Base-by-base conservation (phyloP, 2,329 filamentous ascomycete genomes). In the Aspergillus vadensis region DNA sequence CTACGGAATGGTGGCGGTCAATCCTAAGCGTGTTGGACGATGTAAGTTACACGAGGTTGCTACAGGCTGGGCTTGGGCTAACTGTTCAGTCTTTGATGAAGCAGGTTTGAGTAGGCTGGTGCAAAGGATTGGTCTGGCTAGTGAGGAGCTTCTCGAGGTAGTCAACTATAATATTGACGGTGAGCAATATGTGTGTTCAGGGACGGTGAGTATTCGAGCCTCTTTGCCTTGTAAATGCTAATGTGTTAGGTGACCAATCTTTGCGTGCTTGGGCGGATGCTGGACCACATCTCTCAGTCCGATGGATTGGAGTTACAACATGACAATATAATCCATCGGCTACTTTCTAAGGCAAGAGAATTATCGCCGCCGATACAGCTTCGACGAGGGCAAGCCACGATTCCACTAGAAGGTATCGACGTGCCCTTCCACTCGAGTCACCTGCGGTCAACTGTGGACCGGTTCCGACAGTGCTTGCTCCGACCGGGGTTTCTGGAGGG, bases 361-460 rank as follows among this genome's bases (percentile, higher is more conserved):
- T 59, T 66, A 84, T 86, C 73, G 96, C 84, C 85, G 72, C 94
- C 94, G 23, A 79, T 97, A 55, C 90, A 94, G 67, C 87, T 98
- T 48, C 86, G 97, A 82, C 91, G 93, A 67, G 94, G 94, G n/a
- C 95, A 94, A 72, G 94, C 94, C 25, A 97, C 93, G 12, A 97
- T 97, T 69, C 94, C 94, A 43, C 89, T 98, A 63, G 91, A 90
- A 72, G 94, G 94, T 60, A 94, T 67, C 15, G 65, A 98, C 71
- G 94, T 97, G 74, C 94, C 94, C 36, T 98, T 98, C 89, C 94
- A 98, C 85, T 94, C 90, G 67, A 98, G 93, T 12, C 97, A 97
- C 83, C 81, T 98, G 79, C 91, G 93, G 55, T 96, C 91, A 38
- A 94, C 94, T 69, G 94, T 98, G 77, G 97, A 97, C 84, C 92